Evolutionary conservation across 352 stramenopile genomes (phyloP).

Genomic region (Phytophthora litchii): DNA sequence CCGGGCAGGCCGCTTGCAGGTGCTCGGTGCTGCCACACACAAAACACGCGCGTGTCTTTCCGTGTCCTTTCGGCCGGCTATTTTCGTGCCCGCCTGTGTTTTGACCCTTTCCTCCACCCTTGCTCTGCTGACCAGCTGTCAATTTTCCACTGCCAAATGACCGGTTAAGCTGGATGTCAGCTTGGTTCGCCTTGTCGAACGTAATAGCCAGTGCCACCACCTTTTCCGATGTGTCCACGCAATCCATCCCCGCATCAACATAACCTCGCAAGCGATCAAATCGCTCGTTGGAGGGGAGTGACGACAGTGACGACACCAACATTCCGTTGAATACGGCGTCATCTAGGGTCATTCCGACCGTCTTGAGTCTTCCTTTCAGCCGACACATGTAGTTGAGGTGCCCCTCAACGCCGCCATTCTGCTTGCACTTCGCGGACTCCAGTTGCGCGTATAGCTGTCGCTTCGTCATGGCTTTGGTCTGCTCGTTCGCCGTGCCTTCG

Average conservation of each 20-base stretch:
- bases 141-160: conserved; percentile 8
- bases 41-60: conserved; percentile 9
- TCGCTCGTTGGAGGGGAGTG: conserved; percentile 9
- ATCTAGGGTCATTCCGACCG: conserved; percentile 13
- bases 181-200: conserved; percentile 20
- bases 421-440: conserved; percentile 5
- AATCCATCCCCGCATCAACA: conserved; percentile 12
- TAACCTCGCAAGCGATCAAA: conserved; percentile 11
- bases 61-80: not conserved
- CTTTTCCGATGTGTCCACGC: conserved; percentile 12
- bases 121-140: not conserved
- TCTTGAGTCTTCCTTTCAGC: conserved; percentile 1
- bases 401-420: conserved; percentile 1
- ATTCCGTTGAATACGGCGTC: conserved; percentile 12
- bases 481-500: conserved; percentile 3
- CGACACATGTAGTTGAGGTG: conserved; percentile 18
- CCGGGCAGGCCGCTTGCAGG: not conserved
- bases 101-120: not conserved
- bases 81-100: not conserved
- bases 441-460: conserved; percentile 6
- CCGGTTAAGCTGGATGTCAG: not conserved
- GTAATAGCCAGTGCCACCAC: conserved; percentile 4
- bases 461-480: conserved; percentile 4
- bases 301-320: conserved; percentile 6
- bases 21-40: conserved; percentile 8